Evolutionary conservation across 345 rosid species (phyloP), one percentile per base, ranked within the genome.

Genomic region (Mallotus nudiflorus): DNA sequence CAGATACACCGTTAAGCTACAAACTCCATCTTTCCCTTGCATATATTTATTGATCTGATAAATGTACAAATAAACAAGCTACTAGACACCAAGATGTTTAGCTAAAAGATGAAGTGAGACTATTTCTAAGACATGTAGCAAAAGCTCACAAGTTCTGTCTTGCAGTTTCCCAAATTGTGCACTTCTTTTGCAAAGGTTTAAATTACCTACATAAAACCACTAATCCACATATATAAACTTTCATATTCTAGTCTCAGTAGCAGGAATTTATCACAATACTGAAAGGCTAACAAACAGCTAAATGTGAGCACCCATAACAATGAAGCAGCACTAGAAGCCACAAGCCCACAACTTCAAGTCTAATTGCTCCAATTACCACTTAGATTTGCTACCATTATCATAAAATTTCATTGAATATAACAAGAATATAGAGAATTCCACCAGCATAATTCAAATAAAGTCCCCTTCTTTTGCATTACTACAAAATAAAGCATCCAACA

Each of bases 111-210:
- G 18, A 61, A 12, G 48, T 15, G 39, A 42, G 31, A 22, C 35
- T 62, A 13, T 56, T 67, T 56, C 24, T 22, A 45, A 27, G 44
- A 56, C 6, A 54, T 40, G 63, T 35, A 67, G 62, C 71, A 54
- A 53, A 42, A 56, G 11, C 19, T 55, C 25, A 40, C 16, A 65
- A 64, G 31, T 56, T 56, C 3, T 29, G 13, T 49, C 57, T 65
- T 28, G 29, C 9, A 61, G 28, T 20, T 42, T 18, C n/a, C 46
- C 12, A 4, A 31, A 9, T 28, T n/a, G n/a, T 22, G 20, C 3
- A 37, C 45, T 40, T 61, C 16, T 10, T 59, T 7, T 28, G 29
- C 44, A 16, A 60, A 24, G 3, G 56, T 49, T 29, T 44, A 51
- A 37, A 27, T 48, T 50, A 66, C 31, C 31, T 12, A 25, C 49